Conservation (phyloP, 108 stramenopile genomes). For the Seminavis robusta region DNA sequence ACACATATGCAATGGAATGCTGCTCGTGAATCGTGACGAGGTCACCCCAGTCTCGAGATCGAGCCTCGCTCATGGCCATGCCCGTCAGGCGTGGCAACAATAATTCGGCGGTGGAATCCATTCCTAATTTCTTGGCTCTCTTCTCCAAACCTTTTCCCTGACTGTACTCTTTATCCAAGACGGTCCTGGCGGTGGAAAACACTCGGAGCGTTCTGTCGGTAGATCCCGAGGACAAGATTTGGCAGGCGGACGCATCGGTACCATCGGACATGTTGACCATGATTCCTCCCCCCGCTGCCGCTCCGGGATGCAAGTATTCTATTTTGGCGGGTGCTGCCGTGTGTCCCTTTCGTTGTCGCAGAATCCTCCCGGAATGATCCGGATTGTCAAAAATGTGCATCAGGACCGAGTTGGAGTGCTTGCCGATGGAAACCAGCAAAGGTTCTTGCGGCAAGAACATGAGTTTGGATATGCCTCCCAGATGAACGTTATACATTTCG, state of each 20-base stretch:
- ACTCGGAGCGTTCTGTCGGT: constrained; percentile 68
- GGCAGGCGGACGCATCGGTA: constrained; percentile 78
- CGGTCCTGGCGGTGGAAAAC: constrained; percentile 78
- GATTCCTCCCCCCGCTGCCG: constrained; percentile 50
- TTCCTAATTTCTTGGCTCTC: constrained; percentile 58
- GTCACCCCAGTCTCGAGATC: constrained; percentile 83
- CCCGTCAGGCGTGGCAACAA: constrained; percentile 66
- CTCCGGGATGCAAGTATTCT: constrained; percentile 67
- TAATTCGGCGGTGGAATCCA: constrained; percentile 52
- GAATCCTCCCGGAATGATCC: constrained; percentile 72
- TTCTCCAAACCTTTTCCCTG: constrained; percentile 81
- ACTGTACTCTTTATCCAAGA: constrained; percentile 81
- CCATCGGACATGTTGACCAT: constrained; percentile 67
- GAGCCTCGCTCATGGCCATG: constrained; percentile 59
- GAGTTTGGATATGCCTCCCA: constrained; percentile 68
- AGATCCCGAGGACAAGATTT: constrained; percentile 65
- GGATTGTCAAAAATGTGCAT: constrained; percentile 85
- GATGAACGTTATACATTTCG: constrained; percentile 62
- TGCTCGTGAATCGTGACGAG: constrained; percentile 83
- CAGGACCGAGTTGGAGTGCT: constrained; percentile 58
- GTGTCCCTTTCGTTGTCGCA: constrained; percentile 75
- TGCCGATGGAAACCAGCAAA: constrained; percentile 66
- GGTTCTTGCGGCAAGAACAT: constrained; percentile 82
- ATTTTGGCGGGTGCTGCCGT: constrained; percentile 63
- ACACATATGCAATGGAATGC: constrained; percentile 87